Evolutionary conservation across 345 rosid species (phyloP).

Genomic region (Ceriops zippeliana): DNA sequence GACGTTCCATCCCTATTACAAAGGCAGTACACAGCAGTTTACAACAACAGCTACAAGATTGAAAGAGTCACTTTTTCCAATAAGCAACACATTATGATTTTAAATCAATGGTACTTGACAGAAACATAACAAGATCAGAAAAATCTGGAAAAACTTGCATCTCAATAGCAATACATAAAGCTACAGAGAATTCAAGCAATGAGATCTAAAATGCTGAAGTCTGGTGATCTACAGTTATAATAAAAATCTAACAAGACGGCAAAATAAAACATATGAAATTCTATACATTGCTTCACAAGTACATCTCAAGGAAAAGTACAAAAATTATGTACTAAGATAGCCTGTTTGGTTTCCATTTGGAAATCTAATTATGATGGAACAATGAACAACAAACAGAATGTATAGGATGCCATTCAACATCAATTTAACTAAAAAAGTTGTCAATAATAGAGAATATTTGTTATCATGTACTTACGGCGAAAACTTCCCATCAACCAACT

Average conservation of each 20-base stretch:
- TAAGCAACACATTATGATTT: not conserved
- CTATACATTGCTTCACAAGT: too few relatives aligned
- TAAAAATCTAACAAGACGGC: too few relatives aligned
- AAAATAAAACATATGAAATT: too few relatives aligned
- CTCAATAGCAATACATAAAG: not conserved
- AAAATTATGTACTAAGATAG: conserved; percentile 13
- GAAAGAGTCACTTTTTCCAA: not conserved
- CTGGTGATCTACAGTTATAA: too few relatives aligned
- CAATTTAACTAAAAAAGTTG: not conserved
- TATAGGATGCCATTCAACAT: not conserved
- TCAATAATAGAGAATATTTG: not conserved
- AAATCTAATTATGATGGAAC: conserved; percentile 37
- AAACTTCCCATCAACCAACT: conserved; percentile 98
- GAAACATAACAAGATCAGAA: not conserved
- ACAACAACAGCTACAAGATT: not conserved
- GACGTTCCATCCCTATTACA: conserved; percentile 86
- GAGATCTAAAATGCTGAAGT: too few relatives aligned
- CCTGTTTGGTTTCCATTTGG: conserved; percentile 85
- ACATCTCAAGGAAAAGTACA: too few relatives aligned
- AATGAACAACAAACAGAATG: not conserved
- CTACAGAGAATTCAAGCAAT: not conserved
- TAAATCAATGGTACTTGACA: not conserved
- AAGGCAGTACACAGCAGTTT: conserved; percentile 12
- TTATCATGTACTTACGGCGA: conserved; percentile 69
- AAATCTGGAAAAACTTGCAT: not conserved